Conservation (phyloP, 2,329 filamentous ascomycete species). For the Trichoderma polysporum region DNA sequence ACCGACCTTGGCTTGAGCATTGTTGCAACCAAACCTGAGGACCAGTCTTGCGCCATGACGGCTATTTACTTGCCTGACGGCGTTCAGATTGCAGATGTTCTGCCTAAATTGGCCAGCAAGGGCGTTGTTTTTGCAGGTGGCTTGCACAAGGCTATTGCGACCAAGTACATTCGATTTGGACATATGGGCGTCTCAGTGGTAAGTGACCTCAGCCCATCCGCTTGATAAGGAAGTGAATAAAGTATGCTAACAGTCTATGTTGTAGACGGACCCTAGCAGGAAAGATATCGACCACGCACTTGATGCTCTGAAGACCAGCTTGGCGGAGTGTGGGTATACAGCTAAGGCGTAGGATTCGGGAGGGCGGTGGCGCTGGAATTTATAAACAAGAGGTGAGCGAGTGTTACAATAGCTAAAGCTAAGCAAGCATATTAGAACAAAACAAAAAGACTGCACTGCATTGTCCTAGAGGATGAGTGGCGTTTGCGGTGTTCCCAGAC, state of each 20-base stretch:
- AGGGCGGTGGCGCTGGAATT: conserved; percentile 16
- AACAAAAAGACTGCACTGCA: background rate
- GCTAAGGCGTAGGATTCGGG: conserved; percentile 37
- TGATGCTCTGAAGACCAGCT: conserved; percentile 69
- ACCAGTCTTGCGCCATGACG: conserved; percentile 97
- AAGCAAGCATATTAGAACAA: background rate
- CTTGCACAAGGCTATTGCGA: conserved; percentile 90
- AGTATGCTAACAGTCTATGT: background rate
- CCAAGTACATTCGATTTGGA: conserved; percentile 92
- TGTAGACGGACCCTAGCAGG: conserved; percentile 69
- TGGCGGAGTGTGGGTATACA: conserved; percentile 71
- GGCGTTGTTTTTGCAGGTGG: conserved; percentile 94
- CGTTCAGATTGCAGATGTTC: conserved; percentile 74
- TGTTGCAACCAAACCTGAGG: conserved; percentile 78
- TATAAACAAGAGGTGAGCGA: background rate
- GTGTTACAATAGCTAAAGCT: background rate
- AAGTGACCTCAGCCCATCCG: conserved; percentile 38
- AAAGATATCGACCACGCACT: conserved; percentile 84
- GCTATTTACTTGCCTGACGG: conserved; percentile 91
- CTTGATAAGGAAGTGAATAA: background rate
- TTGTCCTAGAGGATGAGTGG: background rate
- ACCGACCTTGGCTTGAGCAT: conserved; percentile 81
- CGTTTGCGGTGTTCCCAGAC: background rate
- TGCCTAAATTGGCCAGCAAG: conserved; percentile 81
- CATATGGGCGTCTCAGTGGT: conserved; percentile 95